Conservation (phyloP, 2,329 filamentous ascomycete genomes). For the Pyrenophora tritici-repentis region DNA sequence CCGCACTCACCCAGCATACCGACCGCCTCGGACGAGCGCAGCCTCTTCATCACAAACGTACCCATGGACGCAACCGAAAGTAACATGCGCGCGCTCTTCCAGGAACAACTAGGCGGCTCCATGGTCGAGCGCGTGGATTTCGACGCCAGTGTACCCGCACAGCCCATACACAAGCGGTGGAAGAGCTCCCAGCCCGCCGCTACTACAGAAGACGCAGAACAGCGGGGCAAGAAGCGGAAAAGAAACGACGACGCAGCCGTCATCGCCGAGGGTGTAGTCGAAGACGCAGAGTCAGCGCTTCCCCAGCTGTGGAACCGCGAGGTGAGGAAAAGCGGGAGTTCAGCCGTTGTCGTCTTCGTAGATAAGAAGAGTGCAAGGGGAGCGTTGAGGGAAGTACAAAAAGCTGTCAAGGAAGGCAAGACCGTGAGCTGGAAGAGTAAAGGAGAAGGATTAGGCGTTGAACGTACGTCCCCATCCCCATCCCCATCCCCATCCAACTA, state of each 20-base stretch:
- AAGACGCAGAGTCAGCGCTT: slow-evolving; percentile 65
- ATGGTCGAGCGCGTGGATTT: slow-evolving; percentile 80
- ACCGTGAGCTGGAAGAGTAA: slow-evolving; percentile 70
- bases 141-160: slow-evolving; percentile 52
- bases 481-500: too few species aligned
- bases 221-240: slow-evolving; percentile 61
- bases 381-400: slow-evolving; percentile 75
- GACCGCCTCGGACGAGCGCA: slow-evolving; percentile 70
- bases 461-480: too few species aligned
- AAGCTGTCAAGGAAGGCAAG: slow-evolving; percentile 60
- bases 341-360: slow-evolving; percentile 81
- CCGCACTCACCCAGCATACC: slow-evolving; percentile 74
- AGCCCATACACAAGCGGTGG: slow-evolving; percentile 56
- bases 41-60: slow-evolving; percentile 88
- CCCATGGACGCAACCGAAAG: slow-evolving; percentile 80
- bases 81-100: slow-evolving; percentile 77
- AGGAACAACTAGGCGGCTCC: slow-evolving; percentile 73
- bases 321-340: slow-evolving; percentile 73
- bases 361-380: slow-evolving; percentile 78
- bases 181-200: slow-evolving; percentile 39
- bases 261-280: slow-evolving; percentile 48
- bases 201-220: slow-evolving; percentile 38
- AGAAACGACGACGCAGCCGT: slow-evolving; percentile 42
- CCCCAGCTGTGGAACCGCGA: slow-evolving; percentile 75
- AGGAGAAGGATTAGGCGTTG: slow-evolving; percentile 52